Percentiles rank a stretch among this genome's conserved stretches.
Conservation (phyloP, 2,329 filamentous ascomycete genomes). For the Macrophomina pseudophaseolina region DNA sequence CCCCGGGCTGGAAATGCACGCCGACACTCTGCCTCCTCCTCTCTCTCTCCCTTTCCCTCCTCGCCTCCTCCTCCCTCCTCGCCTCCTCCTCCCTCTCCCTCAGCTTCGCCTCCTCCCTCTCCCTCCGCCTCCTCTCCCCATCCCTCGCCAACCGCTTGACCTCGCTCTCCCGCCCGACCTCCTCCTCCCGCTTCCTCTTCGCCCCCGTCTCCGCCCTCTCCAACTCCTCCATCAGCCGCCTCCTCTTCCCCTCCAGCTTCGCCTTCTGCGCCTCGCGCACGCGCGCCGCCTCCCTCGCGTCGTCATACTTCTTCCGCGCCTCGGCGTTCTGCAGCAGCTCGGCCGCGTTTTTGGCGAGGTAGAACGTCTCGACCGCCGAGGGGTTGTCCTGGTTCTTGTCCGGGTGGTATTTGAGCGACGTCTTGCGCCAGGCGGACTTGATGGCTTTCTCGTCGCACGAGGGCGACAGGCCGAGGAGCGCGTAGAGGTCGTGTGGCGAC, state of each 20-base stretch:
- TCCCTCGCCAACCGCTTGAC: slow-evolving; percentile 31
- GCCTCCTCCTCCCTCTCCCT: slow-evolving; percentile 54
- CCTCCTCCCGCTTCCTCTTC: slow-evolving; percentile 52
- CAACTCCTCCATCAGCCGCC: slow-evolving; percentile 83
- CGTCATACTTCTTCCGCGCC: slow-evolving; percentile 78
- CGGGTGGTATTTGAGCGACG: slow-evolving; percentile 88
- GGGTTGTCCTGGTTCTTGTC: slow-evolving; percentile 75
- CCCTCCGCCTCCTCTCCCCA: slow-evolving; percentile 22
- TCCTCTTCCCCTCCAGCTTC: slow-evolving; percentile 72
- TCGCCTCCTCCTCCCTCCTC: slow-evolving; percentile 48
- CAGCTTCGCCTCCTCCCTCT: slow-evolving; percentile 19
- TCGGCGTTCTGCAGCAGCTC: slow-evolving; percentile 77
- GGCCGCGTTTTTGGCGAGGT: slow-evolving; percentile 82
- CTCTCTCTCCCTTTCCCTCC: slow-evolving; percentile 51
- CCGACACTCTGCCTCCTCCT: slow-evolving; percentile 57
- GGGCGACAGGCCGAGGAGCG: slow-evolving; percentile 70
- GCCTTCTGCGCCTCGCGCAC: slow-evolving; percentile 74
- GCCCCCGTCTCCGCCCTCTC: slow-evolving; percentile 72
- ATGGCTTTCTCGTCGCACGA: slow-evolving; percentile 71
- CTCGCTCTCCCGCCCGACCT: slow-evolving; percentile 55
- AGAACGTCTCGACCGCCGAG: slow-evolving; percentile 78
- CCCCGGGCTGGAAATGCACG: slow-evolving; percentile 30
- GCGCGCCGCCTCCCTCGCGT: slow-evolving; percentile 71
- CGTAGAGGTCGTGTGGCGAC: slow-evolving; percentile 71
- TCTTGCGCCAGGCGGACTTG: slow-evolving; percentile 81